A percentile compares a stretch with the other conserved stretches of the same genome.
Evolutionary conservation across 306 rosid species (phyloP).

Genomic region (Cicer yamashitae): DNA sequence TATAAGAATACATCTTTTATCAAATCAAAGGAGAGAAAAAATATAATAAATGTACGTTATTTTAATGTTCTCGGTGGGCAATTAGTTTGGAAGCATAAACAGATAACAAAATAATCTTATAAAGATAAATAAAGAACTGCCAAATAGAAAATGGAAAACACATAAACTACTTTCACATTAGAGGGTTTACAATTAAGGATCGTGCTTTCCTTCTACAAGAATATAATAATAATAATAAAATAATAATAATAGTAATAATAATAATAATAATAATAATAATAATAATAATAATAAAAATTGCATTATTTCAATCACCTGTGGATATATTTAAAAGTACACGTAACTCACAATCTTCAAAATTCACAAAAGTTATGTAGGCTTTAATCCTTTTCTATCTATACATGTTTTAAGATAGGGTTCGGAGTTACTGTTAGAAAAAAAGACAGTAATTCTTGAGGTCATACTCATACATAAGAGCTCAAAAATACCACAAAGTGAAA

Average conservation of each 20-base stretch:
- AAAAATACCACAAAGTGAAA: not conserved
- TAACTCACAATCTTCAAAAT: conserved; percentile 7
- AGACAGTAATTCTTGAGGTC: not conserved
- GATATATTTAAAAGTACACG: not conserved
- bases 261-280: too few species aligned
- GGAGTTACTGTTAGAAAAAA: not conserved
- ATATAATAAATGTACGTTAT: too few species aligned
- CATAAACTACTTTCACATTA: not conserved
- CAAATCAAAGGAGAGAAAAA: not conserved
- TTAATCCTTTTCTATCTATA: conserved; percentile 9
- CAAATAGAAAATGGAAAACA: not conserved
- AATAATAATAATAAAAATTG: not conserved
- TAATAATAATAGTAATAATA: too few species aligned
- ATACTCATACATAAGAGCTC: conserved; percentile 3
- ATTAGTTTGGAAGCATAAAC: not conserved
- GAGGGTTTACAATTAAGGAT: not conserved
- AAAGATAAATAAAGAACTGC: not conserved
- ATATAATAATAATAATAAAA: not conserved
- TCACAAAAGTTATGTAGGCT: not conserved
- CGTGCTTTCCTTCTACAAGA: not conserved
- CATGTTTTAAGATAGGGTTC: not conserved
- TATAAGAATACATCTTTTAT: not conserved
- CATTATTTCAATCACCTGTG: not conserved
- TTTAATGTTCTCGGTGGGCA: not conserved
- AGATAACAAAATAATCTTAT: not conserved